Percentiles rank a stretch among this genome's conserved stretches.
Evolutionary conservation across 257 asterid species (phyloP).

Genomic region (Cruciata laevipes): DNA sequence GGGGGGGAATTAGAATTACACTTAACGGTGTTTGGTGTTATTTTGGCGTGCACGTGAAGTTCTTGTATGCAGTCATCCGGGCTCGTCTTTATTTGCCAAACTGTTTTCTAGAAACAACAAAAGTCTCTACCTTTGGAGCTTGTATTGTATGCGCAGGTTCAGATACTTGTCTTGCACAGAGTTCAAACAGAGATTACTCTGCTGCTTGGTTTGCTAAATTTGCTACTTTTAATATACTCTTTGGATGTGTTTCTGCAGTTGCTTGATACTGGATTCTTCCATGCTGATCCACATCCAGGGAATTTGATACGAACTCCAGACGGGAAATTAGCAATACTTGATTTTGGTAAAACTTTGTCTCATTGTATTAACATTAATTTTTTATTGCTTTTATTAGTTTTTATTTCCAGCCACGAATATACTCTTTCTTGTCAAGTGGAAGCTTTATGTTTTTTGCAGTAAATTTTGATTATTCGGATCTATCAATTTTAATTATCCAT

Average conservation of each 20-base stretch:
- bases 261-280: slow-evolving; percentile 98
- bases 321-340: slow-evolving; percentile 92
- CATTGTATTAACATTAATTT: neutral
- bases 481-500: neutral
- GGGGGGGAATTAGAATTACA: no score
- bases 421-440: neutral
- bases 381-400: neutral
- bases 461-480: neutral
- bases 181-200: neutral
- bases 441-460: neutral
- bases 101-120: neutral
- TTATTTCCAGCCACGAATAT: neutral
- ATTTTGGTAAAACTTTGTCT: slow-evolving; percentile 58
- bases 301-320: slow-evolving; percentile 93
- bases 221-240: slow-evolving; percentile 19
- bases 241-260: slow-evolving; percentile 48
- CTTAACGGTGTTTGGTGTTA: neutral
- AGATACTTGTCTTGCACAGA: neutral
- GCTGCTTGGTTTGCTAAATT: neutral
- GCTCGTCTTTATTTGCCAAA: neutral
- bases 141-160: neutral
- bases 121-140: slow-evolving; percentile 6
- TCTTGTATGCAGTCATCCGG: neutral
- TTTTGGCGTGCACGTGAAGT: neutral
- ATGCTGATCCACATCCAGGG: slow-evolving; percentile 99